Conservation (phyloP, 257 asterid species). For the Echium plantagineum region DNA sequence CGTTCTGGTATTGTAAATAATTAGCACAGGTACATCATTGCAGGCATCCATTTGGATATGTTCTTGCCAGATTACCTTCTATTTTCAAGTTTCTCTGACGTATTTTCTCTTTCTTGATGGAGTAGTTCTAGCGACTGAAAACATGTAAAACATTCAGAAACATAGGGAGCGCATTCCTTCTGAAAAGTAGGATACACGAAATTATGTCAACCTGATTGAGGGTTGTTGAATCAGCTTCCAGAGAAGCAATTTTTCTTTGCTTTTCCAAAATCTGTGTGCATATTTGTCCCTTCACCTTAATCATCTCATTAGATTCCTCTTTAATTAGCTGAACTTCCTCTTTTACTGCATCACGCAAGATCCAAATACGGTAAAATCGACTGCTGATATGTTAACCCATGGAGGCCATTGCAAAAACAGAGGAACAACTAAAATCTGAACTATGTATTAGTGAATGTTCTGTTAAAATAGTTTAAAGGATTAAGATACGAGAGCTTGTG, state of each 20-base stretch:
- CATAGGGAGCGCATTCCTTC: no score
- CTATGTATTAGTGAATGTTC: not conserved
- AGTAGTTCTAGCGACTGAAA: conserved; percentile 66
- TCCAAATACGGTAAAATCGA: not conserved
- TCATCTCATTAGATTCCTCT: conserved; percentile 41
- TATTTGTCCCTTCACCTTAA: conserved; percentile 44
- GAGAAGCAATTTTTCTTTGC: conserved; percentile 42
- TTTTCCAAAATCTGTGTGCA: conserved; percentile 49
- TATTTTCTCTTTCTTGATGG: conserved; percentile 51
- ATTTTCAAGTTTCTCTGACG: conserved; percentile 45
- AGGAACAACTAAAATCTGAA: not conserved
- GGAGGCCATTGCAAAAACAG: not conserved
- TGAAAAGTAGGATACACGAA: not conserved
- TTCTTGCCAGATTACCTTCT: conserved; percentile 40
- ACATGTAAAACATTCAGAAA: not conserved
- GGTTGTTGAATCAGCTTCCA: conserved; percentile 48
- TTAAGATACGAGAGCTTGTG: no score
- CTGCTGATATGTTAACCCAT: not conserved
- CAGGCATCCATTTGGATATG: conserved; percentile 11
- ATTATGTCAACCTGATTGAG: conserved; percentile 40
- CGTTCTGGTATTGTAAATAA: conserved; percentile 31
- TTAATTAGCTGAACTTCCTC: conserved; percentile 35
- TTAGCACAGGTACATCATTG: conserved; percentile 13
- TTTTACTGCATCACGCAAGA: conserved; percentile 42
- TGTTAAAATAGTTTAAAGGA: not conserved